Conservation (phyloP, 2,329 filamentous ascomycete species). For the Aaosphaeria pasadenensis region DNA sequence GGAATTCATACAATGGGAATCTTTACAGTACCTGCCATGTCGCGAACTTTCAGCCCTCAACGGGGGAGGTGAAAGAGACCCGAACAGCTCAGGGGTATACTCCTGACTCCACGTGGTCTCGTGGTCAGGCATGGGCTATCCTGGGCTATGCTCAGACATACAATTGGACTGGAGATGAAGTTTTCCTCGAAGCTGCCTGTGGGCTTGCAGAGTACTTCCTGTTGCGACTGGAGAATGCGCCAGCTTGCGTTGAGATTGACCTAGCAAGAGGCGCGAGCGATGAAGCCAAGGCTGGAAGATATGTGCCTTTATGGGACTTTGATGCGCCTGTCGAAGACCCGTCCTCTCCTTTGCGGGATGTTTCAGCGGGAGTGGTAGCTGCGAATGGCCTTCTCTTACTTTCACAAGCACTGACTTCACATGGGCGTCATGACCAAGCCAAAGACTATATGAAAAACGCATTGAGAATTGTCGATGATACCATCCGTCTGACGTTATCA, state of each 20-base stretch:
- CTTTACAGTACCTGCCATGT: conserved; percentile 33
- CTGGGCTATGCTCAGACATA: conserved; percentile 43
- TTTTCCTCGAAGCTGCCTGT: conserved; percentile 41
- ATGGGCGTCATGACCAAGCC: neutral
- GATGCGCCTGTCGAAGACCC: neutral
- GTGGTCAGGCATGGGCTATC: conserved; percentile 48
- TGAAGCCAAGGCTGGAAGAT: neutral
- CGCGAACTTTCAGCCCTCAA: conserved; percentile 39
- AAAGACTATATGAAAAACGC: neutral
- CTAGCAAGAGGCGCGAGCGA: neutral
- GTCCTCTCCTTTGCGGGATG: neutral
- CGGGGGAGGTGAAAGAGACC: conserved; percentile 34
- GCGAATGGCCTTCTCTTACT: neutral
- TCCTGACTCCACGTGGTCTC: conserved; percentile 41
- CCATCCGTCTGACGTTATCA: neutral
- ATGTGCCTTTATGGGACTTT: conserved; percentile 1
- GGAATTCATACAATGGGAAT: neutral
- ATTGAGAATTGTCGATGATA: conserved; percentile 1
- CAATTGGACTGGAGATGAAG: conserved; percentile 37
- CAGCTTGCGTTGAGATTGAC: neutral
- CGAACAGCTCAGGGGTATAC: conserved; percentile 45
- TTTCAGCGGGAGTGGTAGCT: neutral
- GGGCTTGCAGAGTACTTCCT: conserved; percentile 46
- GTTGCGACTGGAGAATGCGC: neutral
- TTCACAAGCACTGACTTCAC: neutral